Base-by-base conservation (phyloP, 805 yeast genomes). In the Saturnispora bothae region DNA sequence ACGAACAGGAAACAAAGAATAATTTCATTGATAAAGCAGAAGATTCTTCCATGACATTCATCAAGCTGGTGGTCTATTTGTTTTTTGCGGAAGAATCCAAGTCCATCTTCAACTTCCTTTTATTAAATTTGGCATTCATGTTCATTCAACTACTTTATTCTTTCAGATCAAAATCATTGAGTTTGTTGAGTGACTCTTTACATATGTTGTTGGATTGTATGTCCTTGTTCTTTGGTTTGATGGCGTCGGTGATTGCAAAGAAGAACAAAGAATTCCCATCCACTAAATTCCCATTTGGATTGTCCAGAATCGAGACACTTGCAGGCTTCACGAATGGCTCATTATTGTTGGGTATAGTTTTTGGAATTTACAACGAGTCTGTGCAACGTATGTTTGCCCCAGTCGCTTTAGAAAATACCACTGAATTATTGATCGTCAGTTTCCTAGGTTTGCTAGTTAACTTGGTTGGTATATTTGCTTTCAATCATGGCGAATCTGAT, bases 311-410 rank as follows among this genome's bases (percentile, higher is more conserved):
- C 34, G 97, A 88, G 56, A 86, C 94, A 2, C 65, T 92, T 39
- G 92, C 96, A 0, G 98, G 98, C 0, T 92, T 92, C 51, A 83
- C 97, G 4, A 92, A 92, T 56, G 98, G 95, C 4, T 80, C 94
- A 6, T 59, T 92, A 36, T 64, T 92, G 31, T 59, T 94, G 18
- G 96, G 95, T 2, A 89, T 92, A 33, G 88, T 92, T 18, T 79
- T 81, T 18, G 92, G 95, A 15, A 86, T 92, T 32, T 68, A 83
- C 18, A 76, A 83, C 19, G 96, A 92, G 57, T 92, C 96, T 0
- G 48, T 84, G 20, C 89, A 85, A 38, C 69, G 98, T 44, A 66
- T 92, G 21, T 66, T 76, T 33, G 69, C 76, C 46, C 97, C 97
- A 0, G 81, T 86, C 1, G 70, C 66, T 39, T 61, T 92, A 28